These are phyloP conservation scores for Fusarium chlamydosporum DNA, from an alignment of 2,329 filamentous ascomycete genomes.

Conservation along the genomic window DNA sequence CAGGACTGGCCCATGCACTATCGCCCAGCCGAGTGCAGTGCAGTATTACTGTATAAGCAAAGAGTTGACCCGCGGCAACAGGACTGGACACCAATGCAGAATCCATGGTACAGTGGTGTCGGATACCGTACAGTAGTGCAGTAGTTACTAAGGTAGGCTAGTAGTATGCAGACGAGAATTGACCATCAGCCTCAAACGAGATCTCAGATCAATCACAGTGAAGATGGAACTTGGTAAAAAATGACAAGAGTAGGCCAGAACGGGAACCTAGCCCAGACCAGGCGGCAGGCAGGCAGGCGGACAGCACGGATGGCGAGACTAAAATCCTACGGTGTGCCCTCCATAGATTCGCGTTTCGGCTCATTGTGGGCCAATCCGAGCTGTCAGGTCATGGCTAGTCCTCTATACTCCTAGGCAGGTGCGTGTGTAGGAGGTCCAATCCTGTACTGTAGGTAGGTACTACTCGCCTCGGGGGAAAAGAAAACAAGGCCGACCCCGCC, in stretches of 20 bases:
- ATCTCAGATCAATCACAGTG: slow-evolving; percentile 47
- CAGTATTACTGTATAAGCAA: not conserved
- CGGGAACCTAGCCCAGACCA: not conserved
- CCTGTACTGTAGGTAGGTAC: too few relatives aligned
- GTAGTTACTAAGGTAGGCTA: slow-evolving; percentile 8
- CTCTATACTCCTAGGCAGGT: not conserved
- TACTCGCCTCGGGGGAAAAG: too few relatives aligned
- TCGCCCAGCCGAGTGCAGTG: slow-evolving; percentile 45
- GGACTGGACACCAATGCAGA: not conserved
- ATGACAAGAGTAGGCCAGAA: slow-evolving; percentile 41
- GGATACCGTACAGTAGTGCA: not conserved
- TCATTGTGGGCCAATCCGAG: slow-evolving; percentile 14
- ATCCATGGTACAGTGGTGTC: not conserved
- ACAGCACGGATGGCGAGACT: slow-evolving; percentile 37
- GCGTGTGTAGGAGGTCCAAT: not conserved
- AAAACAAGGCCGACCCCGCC: too few relatives aligned
- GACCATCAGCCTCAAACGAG: slow-evolving; percentile 45
- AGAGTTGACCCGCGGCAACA: not conserved
- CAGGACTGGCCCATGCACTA: slow-evolving; percentile 44
- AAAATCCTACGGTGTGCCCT: slow-evolving; percentile 25
- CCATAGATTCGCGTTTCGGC: slow-evolving; percentile 17
- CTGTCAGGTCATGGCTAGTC: not conserved
- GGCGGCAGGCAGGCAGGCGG: slow-evolving; percentile 15
- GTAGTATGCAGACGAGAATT: slow-evolving; percentile 45
- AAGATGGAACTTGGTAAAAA: slow-evolving; percentile 35